A percentile compares a stretch with the other conserved stretches of the same genome.
Evolutionary conservation across 768 basidiomycete genomes (phyloP).

Genomic region (Tricholoma flavovirens): DNA sequence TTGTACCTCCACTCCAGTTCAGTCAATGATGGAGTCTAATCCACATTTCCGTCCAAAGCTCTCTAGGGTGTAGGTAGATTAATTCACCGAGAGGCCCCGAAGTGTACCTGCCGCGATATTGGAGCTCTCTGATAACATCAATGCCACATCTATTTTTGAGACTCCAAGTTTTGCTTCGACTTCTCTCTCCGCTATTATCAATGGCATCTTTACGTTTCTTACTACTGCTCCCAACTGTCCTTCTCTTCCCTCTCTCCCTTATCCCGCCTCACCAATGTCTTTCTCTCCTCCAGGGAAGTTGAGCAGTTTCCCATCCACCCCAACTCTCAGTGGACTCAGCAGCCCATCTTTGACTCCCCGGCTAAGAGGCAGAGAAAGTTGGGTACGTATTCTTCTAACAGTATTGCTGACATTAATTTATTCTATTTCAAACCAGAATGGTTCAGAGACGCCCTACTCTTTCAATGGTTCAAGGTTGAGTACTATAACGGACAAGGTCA

Average conservation of each 20-base stretch:
- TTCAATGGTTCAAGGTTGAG: constrained; percentile 34
- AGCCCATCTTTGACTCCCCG: constrained; percentile 28
- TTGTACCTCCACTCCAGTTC: not conserved
- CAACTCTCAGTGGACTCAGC: constrained; percentile 25
- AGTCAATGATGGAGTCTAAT: not conserved
- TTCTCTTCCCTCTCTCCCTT: constrained; percentile 12
- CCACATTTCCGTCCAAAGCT: too few relatives aligned
- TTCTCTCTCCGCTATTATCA: constrained; percentile 9
- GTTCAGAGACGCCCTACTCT: constrained; percentile 42
- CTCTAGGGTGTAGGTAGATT: too few relatives aligned
- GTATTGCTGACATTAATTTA: not conserved
- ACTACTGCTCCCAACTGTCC: constrained; percentile 7
- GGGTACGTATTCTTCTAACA: constrained; percentile 21
- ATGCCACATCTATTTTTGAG: not conserved
- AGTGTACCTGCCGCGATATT: not conserved
- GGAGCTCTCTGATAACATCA: not conserved
- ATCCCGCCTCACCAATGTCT: constrained; percentile 21
- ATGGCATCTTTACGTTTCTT: constrained; percentile 11
- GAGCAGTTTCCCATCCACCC: constrained; percentile 26
- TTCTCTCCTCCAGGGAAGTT: constrained; percentile 24
- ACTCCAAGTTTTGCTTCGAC: constrained; percentile 8
- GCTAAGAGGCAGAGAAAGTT: constrained; percentile 33
- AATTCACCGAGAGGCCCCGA: not conserved
- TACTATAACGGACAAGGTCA: constrained; percentile 43
- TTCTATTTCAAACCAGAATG: constrained; percentile 14